These are phyloP conservation scores for Pythium brassicae DNA, from an alignment of 352 stramenopile species.

Conservation along the genomic window DNA sequence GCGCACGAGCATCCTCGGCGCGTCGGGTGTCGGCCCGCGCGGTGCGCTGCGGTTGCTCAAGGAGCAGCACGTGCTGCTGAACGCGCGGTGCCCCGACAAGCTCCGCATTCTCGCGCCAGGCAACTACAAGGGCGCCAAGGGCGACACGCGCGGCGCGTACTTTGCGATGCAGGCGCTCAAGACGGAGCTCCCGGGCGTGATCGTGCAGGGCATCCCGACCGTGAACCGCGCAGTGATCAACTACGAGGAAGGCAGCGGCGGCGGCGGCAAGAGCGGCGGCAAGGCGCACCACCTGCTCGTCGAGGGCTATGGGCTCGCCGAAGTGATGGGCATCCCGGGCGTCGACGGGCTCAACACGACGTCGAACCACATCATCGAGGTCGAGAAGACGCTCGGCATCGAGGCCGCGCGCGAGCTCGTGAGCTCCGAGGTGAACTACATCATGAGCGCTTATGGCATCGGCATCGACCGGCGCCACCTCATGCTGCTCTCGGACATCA, in stretches of 20 bases:
- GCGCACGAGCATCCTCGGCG: slow-evolving; percentile 90
- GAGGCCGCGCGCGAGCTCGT: slow-evolving; percentile 97
- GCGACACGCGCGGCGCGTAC: slow-evolving; percentile 78
- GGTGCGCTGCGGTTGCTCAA: slow-evolving; percentile 73
- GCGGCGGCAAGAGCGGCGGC: slow-evolving; percentile 42
- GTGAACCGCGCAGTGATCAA: slow-evolving; percentile 99
- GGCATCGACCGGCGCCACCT: slow-evolving; percentile 98
- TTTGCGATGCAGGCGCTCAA: slow-evolving; percentile 97
- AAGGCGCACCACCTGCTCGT: slow-evolving; percentile 97
- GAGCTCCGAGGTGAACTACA: slow-evolving; percentile 98
- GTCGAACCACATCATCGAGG: slow-evolving; percentile 99
- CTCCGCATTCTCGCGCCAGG: slow-evolving; percentile 75
- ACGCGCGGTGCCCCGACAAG: slow-evolving; percentile 78
- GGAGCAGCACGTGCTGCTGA: slow-evolving; percentile 82
- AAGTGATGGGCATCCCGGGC: slow-evolving; percentile 97
- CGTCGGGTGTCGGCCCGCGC: slow-evolving; percentile 57
- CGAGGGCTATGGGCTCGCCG: slow-evolving; percentile 96
- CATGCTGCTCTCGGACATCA: slow-evolving; percentile 99
- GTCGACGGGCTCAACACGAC: slow-evolving; percentile 95
- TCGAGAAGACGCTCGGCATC: slow-evolving; percentile 95
- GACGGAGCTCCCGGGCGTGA: slow-evolving; percentile 92
- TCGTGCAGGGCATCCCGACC: slow-evolving; percentile 97
- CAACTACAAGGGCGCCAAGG: slow-evolving; percentile 85
- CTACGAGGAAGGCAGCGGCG: slow-evolving; percentile 89
- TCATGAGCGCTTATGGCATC: slow-evolving; percentile 99